Conservation (phyloP, 495 filamentous ascomycete genomes). For the Annulohypoxylon bovei region DNA sequence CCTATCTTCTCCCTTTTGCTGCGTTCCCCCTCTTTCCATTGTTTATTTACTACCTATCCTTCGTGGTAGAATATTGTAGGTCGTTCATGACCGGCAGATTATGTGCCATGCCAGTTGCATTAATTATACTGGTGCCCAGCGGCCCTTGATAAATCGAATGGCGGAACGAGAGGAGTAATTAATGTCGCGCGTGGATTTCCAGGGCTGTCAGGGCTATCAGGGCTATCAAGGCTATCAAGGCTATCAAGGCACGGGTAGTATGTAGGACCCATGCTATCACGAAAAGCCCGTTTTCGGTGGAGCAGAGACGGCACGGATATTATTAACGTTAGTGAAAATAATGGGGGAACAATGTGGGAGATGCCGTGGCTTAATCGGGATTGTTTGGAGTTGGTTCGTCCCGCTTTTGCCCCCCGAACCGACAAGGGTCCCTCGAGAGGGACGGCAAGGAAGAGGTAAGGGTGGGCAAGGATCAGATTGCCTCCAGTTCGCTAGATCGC, state of each 20-base stretch:
- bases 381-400: conserved; percentile 43
- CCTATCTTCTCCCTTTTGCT: conserved; percentile 3
- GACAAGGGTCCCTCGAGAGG: conserved; percentile 17
- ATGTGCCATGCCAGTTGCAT: conserved; percentile 23
- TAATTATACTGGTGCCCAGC: conserved; percentile 17
- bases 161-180: conserved; percentile 31
- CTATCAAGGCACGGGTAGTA: conserved; percentile 14
- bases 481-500: conserved; percentile 43
- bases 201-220: conserved; percentile 12
- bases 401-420: conserved; percentile 37
- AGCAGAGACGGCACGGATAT: conserved; percentile 48
- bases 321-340: conserved; percentile 40
- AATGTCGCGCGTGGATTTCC: conserved; percentile 36
- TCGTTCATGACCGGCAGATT: conserved; percentile 31
- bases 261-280: conserved; percentile 24
- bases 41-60: conserved; percentile 11
- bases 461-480: conserved; percentile 36
- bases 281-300: conserved; percentile 42
- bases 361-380: conserved; percentile 44
- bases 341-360: conserved; percentile 27
- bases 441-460: neutral
- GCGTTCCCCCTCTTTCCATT: conserved; percentile 9
- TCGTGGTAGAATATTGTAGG: conserved; percentile 19
- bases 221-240: conserved; percentile 13
- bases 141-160: conserved; percentile 26